A percentile compares a stretch with the other conserved stretches of the same genome.
Conservation (phyloP, 352 stramenopile genomes). For the Phytophthora macrochlamydospora region DNA sequence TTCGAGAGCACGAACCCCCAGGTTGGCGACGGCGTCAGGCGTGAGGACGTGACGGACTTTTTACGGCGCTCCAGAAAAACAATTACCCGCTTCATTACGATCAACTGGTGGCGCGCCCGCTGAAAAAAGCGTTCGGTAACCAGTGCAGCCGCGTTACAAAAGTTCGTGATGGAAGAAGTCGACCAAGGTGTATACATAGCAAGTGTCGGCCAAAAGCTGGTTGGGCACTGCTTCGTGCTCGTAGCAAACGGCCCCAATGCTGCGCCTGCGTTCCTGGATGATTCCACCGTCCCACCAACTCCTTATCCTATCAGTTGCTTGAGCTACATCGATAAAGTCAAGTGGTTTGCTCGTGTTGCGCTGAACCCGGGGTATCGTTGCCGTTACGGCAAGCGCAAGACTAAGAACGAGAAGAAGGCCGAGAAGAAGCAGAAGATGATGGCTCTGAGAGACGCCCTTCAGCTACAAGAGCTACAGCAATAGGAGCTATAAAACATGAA, state of each 20-base stretch:
- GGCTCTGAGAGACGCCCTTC: no score
- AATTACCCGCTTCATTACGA: slow-evolving; percentile 6
- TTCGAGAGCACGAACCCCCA: background rate
- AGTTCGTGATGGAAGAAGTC: background rate
- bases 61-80: slow-evolving; percentile 6
- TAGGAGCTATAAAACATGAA: no score
- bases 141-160: no score
- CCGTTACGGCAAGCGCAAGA: slow-evolving; percentile 5
- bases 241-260: background rate
- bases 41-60: slow-evolving; percentile 5
- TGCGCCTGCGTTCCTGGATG: background rate
- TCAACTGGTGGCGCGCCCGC: background rate
- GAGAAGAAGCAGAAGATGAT: background rate
- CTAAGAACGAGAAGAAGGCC: background rate
- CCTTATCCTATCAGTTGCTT: background rate
- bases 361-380: background rate
- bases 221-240: slow-evolving; percentile 8
- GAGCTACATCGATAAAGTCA: background rate
- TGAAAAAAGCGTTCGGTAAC: no score
- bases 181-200: slow-evolving; percentile 2
- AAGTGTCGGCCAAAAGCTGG: background rate
- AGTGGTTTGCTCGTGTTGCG: slow-evolving; percentile 1
- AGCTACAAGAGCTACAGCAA: no score
- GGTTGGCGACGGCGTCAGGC: background rate
- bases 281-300: background rate